A percentile compares a stretch with the other conserved stretches of the same genome.
Evolutionary conservation across 768 basidiomycete genomes (phyloP).

Genomic region (Pleurotus eryngii): DNA sequence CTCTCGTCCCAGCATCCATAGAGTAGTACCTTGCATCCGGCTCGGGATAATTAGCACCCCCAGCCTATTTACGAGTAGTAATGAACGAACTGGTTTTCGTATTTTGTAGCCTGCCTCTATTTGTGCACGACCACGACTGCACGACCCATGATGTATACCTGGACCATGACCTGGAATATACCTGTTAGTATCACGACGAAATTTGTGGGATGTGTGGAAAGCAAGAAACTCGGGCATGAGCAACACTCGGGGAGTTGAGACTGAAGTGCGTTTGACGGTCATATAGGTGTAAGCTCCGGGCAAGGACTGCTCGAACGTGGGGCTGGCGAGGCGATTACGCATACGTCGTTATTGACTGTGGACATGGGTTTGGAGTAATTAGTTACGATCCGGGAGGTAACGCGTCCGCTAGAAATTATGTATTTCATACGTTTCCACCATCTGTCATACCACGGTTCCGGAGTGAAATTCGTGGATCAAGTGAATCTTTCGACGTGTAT

Average conservation of each 20-base stretch:
- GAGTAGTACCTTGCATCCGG: slow-evolving; percentile 1
- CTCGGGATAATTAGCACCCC: not conserved
- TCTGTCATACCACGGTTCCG: too few species aligned
- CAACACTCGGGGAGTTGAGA: too few species aligned
- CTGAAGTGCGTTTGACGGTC: not conserved
- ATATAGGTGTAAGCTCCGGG: not conserved
- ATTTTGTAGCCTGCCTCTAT: not conserved
- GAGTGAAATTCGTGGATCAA: too few species aligned
- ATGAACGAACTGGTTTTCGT: slow-evolving; percentile 6
- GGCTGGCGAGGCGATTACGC: not conserved
- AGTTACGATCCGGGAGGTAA: not conserved
- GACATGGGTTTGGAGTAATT: not conserved
- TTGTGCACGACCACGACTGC: not conserved
- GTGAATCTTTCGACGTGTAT: too few species aligned
- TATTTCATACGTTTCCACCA: too few species aligned
- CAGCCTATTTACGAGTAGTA: not conserved
- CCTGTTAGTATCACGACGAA: not conserved
- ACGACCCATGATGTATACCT: slow-evolving; percentile 1
- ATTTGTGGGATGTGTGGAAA: too few species aligned
- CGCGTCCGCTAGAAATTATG: too few species aligned
- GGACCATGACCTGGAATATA: slow-evolving; percentile 4
- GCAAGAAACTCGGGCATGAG: too few species aligned
- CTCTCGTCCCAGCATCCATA: not conserved
- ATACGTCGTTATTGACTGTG: not conserved
- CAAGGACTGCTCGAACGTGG: not conserved